Percentiles rank a stretch among this genome's conserved stretches.
phyloP scores from a whole-genome alignment of 345 rosid species.

The Ceriops zippeliana region DNA sequence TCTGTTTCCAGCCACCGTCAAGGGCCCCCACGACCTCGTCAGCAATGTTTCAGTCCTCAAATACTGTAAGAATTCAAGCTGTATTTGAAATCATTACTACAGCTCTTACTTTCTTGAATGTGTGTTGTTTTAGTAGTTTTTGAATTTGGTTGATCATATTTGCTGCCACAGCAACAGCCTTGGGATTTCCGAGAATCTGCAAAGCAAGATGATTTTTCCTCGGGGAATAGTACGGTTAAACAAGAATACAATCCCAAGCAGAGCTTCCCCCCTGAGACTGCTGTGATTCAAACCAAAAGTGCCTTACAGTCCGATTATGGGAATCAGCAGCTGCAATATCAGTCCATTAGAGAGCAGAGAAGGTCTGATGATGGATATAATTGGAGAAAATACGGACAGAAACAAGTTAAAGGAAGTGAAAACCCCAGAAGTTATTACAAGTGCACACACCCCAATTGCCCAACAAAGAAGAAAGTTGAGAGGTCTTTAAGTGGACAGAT shows the following conservation, averaged over 20 bases:
- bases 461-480: slow-evolving; percentile 92
- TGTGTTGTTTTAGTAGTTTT: background rate
- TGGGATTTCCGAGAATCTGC: slow-evolving; percentile 43
- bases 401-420: slow-evolving; percentile 92
- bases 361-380: slow-evolving; percentile 84
- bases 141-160: slow-evolving; percentile 1
- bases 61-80: slow-evolving; percentile 18
- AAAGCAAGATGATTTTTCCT: slow-evolving; percentile 31
- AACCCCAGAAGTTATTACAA: slow-evolving; percentile 92
- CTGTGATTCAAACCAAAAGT: slow-evolving; percentile 36
- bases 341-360: slow-evolving; percentile 48
- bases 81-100: slow-evolving; percentile 24
- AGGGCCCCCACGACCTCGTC: slow-evolving; percentile 25
- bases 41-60: slow-evolving; percentile 31
- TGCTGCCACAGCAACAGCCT: slow-evolving; percentile 44
- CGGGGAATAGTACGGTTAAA: slow-evolving; percentile 14
- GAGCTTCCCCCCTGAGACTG: slow-evolving; percentile 44
- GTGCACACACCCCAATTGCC: slow-evolving; percentile 74
- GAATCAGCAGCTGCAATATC: slow-evolving; percentile 34
- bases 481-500: slow-evolving; percentile 73
- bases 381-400: slow-evolving; percentile 98
- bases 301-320: slow-evolving; percentile 32
- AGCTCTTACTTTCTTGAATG: background rate
- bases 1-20: slow-evolving; percentile 58
- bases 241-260: slow-evolving; percentile 22